Evolutionary conservation across 371 early-diverging fungal species (phyloP), one percentile per base, ranked within the genome.

Genomic region (Cokeromyces recurvatus): DNA sequence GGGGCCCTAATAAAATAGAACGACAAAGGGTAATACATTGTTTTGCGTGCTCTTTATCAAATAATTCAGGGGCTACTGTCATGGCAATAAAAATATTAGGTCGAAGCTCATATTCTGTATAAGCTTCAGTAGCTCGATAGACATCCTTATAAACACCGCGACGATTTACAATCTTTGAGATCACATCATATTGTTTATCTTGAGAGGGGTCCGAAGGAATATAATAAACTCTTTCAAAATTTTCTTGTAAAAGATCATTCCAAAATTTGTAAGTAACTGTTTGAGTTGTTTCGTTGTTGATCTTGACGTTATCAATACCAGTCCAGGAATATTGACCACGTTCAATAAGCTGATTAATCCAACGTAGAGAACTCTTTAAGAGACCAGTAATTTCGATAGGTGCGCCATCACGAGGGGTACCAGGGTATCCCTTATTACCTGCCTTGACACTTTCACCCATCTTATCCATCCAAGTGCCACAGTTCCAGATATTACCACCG

Each of bases 401-500:
- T 0, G 93, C 90, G 27, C 98, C 97, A 60, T 98, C 95, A 25
- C 97, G 81, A 25, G 97, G 91, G 2, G 95, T 96, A 0, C 92
- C 92, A 0, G 97, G 98, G 23, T 84, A 57, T 1, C 98, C 98
- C 40, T 83, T 82, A 32, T 79, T 95, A 7, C 90, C 87, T 2
- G 98, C 97, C 68, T 89, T 92, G 23, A 71, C 80, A 19, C 90
- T 91, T 57, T 94, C 94, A 9, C 98, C 98, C 95, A 95, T 97
- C 77, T 96, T 97, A 71, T 97, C 98, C 97, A 97, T 96, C 98
- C 97, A 98, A 0, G 96, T 97, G 25, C 98, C 97, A 56, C 97
- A 98, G 67, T 98, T 98, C 77, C 73, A 89, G n/a, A 68, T 32
- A 59, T 83, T 94, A 19, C 98, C 98, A 23, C 98, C 97, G 23